Evolutionary conservation across 306 rosid species (phyloP).

Genomic region (Lathyrus sativus): DNA sequence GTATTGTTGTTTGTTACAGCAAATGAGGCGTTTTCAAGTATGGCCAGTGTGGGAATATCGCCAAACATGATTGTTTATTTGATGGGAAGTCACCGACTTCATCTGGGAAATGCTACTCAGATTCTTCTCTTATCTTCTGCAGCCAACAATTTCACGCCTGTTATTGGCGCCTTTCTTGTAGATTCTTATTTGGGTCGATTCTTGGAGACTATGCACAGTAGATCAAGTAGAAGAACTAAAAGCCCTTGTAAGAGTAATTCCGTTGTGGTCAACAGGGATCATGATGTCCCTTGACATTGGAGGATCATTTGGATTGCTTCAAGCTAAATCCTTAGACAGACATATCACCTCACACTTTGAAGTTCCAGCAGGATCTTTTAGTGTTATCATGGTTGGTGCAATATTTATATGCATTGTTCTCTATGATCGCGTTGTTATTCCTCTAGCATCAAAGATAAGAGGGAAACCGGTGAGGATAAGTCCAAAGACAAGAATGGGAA

Average conservation of each 20-base stretch:
- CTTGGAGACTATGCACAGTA: conserved; percentile 62
- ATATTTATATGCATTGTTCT: conserved; percentile 52
- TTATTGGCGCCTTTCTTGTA: conserved; percentile 63
- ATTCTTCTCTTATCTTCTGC: conserved; percentile 56
- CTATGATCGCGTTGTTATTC: conserved; percentile 60
- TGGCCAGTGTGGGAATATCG: conserved; percentile 53
- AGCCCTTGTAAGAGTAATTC: conserved; percentile 59
- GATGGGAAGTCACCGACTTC: conserved; percentile 53
- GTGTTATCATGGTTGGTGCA: conserved; percentile 42
- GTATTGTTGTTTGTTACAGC: conserved; percentile 40
- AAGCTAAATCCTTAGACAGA: conserved; percentile 68
- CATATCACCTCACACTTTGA: conserved; percentile 49
- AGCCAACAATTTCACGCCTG: conserved; percentile 53
- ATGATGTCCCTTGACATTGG: conserved; percentile 56
- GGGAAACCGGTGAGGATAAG: conserved; percentile 53
- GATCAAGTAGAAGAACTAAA: conserved; percentile 76
- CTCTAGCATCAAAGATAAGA: conserved; percentile 58
- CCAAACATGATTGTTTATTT: conserved; percentile 69
- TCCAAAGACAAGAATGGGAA: conserved; percentile 62
- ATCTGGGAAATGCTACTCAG: conserved; percentile 48
- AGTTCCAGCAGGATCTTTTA: conserved; percentile 67
- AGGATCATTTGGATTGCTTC: conserved; percentile 60
- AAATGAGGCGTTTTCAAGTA: conserved; percentile 64
- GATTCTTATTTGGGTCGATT: conserved; percentile 72
- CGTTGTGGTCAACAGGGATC: conserved; percentile 76